Evolutionary conservation across 2,329 filamentous ascomycete genomes (phyloP), one percentile per base, ranked within the genome.

Genomic region (Chaetothyriales sp.): DNA sequence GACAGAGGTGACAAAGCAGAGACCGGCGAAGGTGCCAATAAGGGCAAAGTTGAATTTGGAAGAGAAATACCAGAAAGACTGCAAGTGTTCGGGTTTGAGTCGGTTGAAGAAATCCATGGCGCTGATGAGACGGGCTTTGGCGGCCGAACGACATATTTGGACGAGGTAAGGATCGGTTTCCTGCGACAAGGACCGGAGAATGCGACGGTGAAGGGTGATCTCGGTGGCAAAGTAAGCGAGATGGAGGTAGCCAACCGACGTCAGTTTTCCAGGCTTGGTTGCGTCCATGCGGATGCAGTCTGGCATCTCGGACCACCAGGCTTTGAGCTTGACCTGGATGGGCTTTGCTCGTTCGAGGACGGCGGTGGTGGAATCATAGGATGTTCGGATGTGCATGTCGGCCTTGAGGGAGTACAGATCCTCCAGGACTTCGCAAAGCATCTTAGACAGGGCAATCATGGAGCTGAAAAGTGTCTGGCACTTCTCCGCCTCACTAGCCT

Each of bases 61-160:
- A 0, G 69, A 66, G 4, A 69, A 69, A 22, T 71, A 70, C 90
- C 90, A 97, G 69, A 95, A 95, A 0, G 87, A 80, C n/a, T 84
- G 81, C 28, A 95, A 76, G 62, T 97, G 89, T 37, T 83, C 80
- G 0, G 88, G 87, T 45, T 85, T 88, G 29, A 97, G 78, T 0
- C 90, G 83, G 69, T 95, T 95, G 61, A 95, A 89, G 68, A 95
- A 95, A 66, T 97, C 90, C 86, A 97, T 94, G 57, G 89, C 89
- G 19, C 86, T 94, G 64, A 95, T 95, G 33, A 97, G 77, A 5
- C 90, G 84, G 0, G 90, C 94, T 67, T 95, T 95, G 50, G 90
- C 90, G 3, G 90, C 90, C 52, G 84, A 89, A 50, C 90, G 88
- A 68, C 89, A 95, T 60, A 95, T 95, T 4, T 73, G 68, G 40